Base-by-base conservation (phyloP, 2,329 filamentous ascomycete species). In the Clonostachys rhizophaga region DNA sequence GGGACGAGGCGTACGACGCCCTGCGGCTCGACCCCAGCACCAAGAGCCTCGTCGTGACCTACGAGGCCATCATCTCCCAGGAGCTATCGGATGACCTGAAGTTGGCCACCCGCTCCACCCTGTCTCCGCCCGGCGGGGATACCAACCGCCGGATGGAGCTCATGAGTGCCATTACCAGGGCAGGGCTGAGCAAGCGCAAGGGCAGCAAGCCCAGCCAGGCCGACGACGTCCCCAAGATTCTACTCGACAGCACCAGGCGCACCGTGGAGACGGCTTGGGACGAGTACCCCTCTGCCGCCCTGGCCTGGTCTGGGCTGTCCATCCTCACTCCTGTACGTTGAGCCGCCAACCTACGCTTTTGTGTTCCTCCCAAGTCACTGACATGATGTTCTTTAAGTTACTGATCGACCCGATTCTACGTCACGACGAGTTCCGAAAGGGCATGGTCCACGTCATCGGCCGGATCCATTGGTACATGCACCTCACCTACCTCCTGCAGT, bases 271-370 rank as follows among this genome's bases (percentile, higher is more conserved):
- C 48, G 13, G 37, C 61, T 11, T 47, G 60, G 41, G 46, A 54
- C 5, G 51, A 53, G 2, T 60, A 65, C 40, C 55, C 58, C 6
- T 57, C 59, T 5, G 54, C 62, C 7, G 57, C 59, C 9, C 49
- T 67, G 5, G 63, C 64, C 20, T 68, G 64, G 64, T 55, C 63
- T 5, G 65, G 65, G 12, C 54, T 68, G 30, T 67, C 62, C 50
- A 64, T 61, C 17, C 47, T 68, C 46, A 68, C 65, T 24, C 65
- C 65, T 45, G 65, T 68, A 58, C 34, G 59, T 48, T 34, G n/a
- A 17, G 9, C 4, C 33, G 10, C 12, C 16, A 6, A 13, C 13
- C 20, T 42, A 34, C 12, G n/a, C 35, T 40, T 11, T 6, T 30
- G 8, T 10, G 24, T 11, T 11, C 17, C 5, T 17, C 6, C 20